Evolutionary conservation across 2,329 filamentous ascomycete species (phyloP), one percentile per base, ranked within the genome.

Genomic region (Coniochaeta ligniaria): DNA sequence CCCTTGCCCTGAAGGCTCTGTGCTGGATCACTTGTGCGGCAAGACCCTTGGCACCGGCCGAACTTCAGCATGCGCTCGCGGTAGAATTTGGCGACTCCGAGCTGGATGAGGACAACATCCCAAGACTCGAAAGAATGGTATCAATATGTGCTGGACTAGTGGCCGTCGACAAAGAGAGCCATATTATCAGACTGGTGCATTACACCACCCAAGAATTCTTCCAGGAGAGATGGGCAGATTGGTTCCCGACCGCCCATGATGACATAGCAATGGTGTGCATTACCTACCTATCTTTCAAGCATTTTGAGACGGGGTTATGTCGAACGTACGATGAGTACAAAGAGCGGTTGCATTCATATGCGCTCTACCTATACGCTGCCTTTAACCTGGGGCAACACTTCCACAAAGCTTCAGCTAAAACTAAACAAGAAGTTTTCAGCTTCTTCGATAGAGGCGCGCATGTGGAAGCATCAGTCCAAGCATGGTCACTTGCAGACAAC

Each of bases 191-290:
- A 22, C 61, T 78, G 11, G 74, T 75, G 6, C 76, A 79, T 62
- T 73, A 75, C 62, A 78, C 76, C 2, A 70, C 73, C 0, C 72
- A 76, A 52, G 71, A 77, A 57, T 78, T 76, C 61, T 69, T 78
- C 43, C 66, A 73, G 28, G 59, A 59, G 24, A 70, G 58, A 0
- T 60, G 55, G n/a, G 3, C 2, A 0, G 3, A 8, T 0, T 63
- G 62, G 38, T 66, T 63, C 24, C 33, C 61, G 0, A 22, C 60
- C 5, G 60, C 62, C 0, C 35, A 66, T 2, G 2, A 17, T 8
- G 24, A 60, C 0, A 63, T 67, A 1, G 20, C 61, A 38, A 56
- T 9, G 26, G 62, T 28, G 8, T 73, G 71, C 57, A 36, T 67
- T 43, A 66, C 66, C 0, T 74, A 72, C 58, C 65, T 74, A 9